Evolutionary conservation across 1,284 basidiomycete species (phyloP).

Genomic region (Termitomyces sp.): DNA sequence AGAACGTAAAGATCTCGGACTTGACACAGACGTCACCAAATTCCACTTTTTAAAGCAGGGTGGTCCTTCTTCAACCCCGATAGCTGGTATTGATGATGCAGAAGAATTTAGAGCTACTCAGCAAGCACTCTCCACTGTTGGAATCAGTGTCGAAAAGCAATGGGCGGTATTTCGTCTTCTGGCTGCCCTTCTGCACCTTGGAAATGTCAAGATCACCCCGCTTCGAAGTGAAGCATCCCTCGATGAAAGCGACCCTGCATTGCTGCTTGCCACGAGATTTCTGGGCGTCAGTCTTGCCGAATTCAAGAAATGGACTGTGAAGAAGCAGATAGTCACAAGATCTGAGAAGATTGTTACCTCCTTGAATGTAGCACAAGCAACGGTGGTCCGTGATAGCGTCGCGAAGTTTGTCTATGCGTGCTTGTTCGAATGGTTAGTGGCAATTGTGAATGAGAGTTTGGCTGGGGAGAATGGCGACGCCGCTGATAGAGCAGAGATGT

Average conservation of each 20-base stretch:
- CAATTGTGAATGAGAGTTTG: conserved; percentile 94
- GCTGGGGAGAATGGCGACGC: conserved; percentile 87
- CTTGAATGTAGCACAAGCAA: conserved; percentile 85
- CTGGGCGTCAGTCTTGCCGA: conserved; percentile 89
- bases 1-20: conserved; percentile 91
- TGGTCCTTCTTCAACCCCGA: conserved; percentile 80
- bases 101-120: conserved; percentile 95
- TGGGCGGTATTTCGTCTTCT: conserved; percentile 97
- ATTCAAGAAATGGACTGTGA: conserved; percentile 98
- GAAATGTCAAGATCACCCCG: conserved; percentile 89
- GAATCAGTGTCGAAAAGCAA: conserved; percentile 95
- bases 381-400: conserved; percentile 94
- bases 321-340: conserved; percentile 94
- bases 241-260: conserved; percentile 79
- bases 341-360: conserved; percentile 93
- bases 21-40: conserved; percentile 81
- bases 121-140: conserved; percentile 92
- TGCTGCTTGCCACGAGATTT: conserved; percentile 82
- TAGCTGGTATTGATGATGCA: conserved; percentile 89
- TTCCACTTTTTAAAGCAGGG: conserved; percentile 96
- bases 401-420: conserved; percentile 99
- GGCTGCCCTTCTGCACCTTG: conserved; percentile 91
- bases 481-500: conserved; percentile 86
- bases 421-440: conserved; percentile 98
- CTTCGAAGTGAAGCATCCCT: conserved; percentile 81